These are phyloP conservation scores for Cairneyella variabilis DNA, from an alignment of 495 filamentous ascomycete species.

Conservation along the genomic window DNA sequence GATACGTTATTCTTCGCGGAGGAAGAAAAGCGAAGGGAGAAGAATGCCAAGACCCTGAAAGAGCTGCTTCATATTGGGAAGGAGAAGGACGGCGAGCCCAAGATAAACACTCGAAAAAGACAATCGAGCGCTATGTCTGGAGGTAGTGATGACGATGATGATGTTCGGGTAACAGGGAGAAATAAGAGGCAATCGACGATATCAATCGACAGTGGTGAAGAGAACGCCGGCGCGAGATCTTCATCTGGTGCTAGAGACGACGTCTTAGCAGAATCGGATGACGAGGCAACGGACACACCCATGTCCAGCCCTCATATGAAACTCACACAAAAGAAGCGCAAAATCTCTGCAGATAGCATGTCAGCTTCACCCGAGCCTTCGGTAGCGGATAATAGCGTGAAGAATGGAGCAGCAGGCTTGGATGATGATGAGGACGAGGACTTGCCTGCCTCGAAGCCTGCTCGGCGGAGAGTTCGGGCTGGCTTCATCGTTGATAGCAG, in stretches of 20 bases:
- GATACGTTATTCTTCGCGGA: constrained; percentile 66
- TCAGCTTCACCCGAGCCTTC: constrained; percentile 8
- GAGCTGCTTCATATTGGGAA: constrained; percentile 18
- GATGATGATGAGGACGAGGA: constrained; percentile 39
- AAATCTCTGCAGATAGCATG: constrained; percentile 27
- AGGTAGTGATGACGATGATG: constrained; percentile 22
- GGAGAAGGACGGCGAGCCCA: constrained; percentile 8
- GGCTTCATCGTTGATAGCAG: constrained; percentile 56
- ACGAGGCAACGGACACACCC: constrained; percentile 27
- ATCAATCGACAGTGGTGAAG: constrained; percentile 22
- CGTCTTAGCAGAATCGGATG: constrained; percentile 20
- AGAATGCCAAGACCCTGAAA: constrained; percentile 30
- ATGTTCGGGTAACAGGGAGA: not conserved
- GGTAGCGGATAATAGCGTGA: constrained; percentile 8
- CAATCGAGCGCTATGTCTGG: constrained; percentile 8
- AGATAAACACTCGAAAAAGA: constrained; percentile 18
- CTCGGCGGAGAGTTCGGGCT: constrained; percentile 38
- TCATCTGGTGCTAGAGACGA: constrained; percentile 15
- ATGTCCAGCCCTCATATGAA: constrained; percentile 21
- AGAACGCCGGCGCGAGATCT: constrained; percentile 11
- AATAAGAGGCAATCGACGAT: constrained; percentile 17
- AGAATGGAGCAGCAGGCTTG: not conserved
- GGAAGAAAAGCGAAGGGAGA: constrained; percentile 49
- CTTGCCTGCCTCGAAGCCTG: constrained; percentile 26
- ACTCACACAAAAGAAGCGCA: constrained; percentile 26